phyloP scores from a whole-genome alignment of 1,284 basidiomycete species.

The Phellopilus nigrolimitatus region DNA sequence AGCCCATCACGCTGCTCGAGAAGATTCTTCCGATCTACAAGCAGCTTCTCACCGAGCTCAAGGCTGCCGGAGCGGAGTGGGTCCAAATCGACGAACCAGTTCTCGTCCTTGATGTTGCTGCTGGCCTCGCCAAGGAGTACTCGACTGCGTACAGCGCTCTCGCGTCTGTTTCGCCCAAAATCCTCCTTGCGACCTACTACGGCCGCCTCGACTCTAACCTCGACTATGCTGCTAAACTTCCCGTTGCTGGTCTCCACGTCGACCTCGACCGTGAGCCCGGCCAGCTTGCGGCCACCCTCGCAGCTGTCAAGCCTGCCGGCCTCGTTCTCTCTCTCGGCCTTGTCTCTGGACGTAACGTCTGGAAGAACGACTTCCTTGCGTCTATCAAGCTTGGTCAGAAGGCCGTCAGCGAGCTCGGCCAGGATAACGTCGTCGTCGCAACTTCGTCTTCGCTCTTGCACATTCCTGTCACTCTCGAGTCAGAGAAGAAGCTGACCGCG shows the following conservation, averaged over 20 bases:
- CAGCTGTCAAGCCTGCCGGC: conserved; percentile 79
- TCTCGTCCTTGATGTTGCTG: conserved; percentile 88
- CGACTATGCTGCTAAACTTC: conserved; percentile 87
- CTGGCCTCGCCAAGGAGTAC: conserved; percentile 79
- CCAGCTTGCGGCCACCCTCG: conserved; percentile 84
- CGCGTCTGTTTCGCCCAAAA: conserved; percentile 81
- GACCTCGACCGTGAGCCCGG: conserved; percentile 92
- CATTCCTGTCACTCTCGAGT: conserved; percentile 93
- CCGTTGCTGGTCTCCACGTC: conserved; percentile 92
- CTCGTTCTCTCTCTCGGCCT: conserved; percentile 91
- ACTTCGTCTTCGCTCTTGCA: conserved; percentile 98
- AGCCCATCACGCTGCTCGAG: conserved; percentile 86
- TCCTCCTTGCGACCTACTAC: conserved; percentile 95
- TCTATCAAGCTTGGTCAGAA: conserved; percentile 84
- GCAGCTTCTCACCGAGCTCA: conserved; percentile 87
- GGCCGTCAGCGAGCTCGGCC: conserved; percentile 78
- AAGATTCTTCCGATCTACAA: conserved; percentile 93
- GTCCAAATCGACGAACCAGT: conserved; percentile 98
- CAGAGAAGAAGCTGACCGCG: conserved; percentile 87
- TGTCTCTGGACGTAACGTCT: conserved; percentile 99
- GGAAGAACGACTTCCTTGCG: conserved; percentile 94
- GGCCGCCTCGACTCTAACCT: conserved; percentile 93
- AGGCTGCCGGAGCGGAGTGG: conserved; percentile 87
- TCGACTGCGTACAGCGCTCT: conserved; percentile 81
- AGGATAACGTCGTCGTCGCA: conserved; percentile 87